Evolutionary conservation across 169 alveolate genomes (phyloP), one percentile per base, ranked within the genome.

Genomic region (Plasmodium inui): DNA sequence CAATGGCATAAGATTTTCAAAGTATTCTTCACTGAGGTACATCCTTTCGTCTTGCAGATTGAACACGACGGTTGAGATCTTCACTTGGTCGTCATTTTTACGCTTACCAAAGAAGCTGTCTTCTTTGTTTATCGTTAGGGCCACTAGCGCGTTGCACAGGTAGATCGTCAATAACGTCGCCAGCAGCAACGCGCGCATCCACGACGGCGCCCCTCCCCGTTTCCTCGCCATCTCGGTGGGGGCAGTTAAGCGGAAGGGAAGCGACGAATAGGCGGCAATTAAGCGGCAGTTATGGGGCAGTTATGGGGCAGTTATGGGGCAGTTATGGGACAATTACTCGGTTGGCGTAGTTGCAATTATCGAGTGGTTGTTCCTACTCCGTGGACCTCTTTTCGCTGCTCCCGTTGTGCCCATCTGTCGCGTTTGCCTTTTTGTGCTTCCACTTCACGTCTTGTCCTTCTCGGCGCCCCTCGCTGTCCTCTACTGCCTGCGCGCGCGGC

Each of bases 21-120:
- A 50, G 73, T 85, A 74, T 8, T 85, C 46, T 46, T 74, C 80
- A 73, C 44, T 30, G 14, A 85, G 5, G 61, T 73, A 74, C 39
- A 85, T 22, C 9, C 5, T 73, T 73, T 74, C 93, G 41, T 72
- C 67, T 0, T 72, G 8, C 19, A 85, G 3, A 12, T 73, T 41
- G 22, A 37, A 74, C 0, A 85, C 80, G 0, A 19, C 85, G 37
- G 46, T 85, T 26, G 84, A 85, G 50, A 7, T 50, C 8, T 10
- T 70, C 4, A 70, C 50, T 0, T n/a, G 10, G 37, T 30, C 34
- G 4, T 28, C 76, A 57, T 26, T 30, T 26, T 0, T 34, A 1
- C 7, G 4, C 0, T 14, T 79, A 0, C 1, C 28, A 26, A 41
- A 3, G 2, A 67, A 9, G n/a, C 76, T 17, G 7, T 70, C 70